Conservation (phyloP, 202 grass and related monocot species). For the Dendrocalamus latiflorus region DNA sequence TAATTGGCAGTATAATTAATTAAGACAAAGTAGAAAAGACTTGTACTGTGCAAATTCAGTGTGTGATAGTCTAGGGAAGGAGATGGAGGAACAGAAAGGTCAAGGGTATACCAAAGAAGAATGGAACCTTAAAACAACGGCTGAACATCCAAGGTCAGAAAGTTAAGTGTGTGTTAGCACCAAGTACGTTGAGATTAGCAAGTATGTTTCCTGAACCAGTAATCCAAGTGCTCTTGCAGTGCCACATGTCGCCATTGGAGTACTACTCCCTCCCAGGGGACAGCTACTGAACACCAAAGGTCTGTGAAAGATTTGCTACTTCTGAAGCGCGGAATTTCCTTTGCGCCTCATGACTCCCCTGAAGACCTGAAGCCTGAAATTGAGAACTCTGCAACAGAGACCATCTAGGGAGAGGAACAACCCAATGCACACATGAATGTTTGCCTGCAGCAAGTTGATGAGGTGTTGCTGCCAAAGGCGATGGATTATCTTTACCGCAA, state of each 20-base stretch:
- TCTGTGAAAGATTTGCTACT: neutral
- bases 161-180: neutral
- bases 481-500: no score
- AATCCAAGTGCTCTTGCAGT: neutral
- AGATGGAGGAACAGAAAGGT: no score
- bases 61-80: no score
- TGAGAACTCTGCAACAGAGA: no score
- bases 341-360: neutral
- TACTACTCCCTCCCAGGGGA: neutral
- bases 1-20: neutral
- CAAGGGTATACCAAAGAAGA: no score
- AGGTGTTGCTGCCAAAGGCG: neutral
- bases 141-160: no score
- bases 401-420: no score
- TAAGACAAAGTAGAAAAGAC: no score
- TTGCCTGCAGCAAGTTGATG: neutral
- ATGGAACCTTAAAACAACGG: neutral
- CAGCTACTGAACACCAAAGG: neutral
- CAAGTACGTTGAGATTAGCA: neutral
- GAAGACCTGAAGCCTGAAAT: no score
- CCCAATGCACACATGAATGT: neutral
- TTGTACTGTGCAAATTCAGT: no score
- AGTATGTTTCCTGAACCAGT: neutral
- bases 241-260: neutral
- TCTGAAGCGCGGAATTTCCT: neutral